Evolutionary conservation across 371 early-diverging fungal species (phyloP).

Genomic region (Mucor circinelloides): DNA sequence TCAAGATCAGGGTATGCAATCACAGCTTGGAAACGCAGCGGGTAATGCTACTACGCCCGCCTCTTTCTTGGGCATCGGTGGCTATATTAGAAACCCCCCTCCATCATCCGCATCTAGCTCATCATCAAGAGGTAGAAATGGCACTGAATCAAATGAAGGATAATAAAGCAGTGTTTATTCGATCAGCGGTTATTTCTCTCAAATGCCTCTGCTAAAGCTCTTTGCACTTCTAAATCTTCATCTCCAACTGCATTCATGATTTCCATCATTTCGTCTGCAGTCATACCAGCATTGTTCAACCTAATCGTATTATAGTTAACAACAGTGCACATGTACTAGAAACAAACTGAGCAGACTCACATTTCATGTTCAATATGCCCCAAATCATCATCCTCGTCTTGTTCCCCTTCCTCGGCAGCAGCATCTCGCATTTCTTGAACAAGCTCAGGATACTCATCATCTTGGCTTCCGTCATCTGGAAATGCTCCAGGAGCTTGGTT

Average conservation of each 20-base stretch:
- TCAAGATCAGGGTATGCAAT: conserved; percentile 20
- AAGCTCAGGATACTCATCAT: conserved; percentile 21
- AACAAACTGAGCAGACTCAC: not conserved
- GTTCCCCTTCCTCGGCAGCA: not conserved
- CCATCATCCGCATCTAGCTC: conserved; percentile 14
- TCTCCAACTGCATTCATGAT: conserved; percentile 26
- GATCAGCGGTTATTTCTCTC: conserved; percentile 16
- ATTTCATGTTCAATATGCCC: not conserved
- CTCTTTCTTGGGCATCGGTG: conserved; percentile 1
- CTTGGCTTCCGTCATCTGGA: conserved; percentile 30
- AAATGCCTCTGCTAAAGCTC: conserved; percentile 29
- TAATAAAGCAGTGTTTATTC: conserved; percentile 1
- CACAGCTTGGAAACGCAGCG: conserved; percentile 20
- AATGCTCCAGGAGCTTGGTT: conserved; percentile 48
- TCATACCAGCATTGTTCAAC: not conserved
- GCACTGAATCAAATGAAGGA: conserved; percentile 20
- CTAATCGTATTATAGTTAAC: not conserved
- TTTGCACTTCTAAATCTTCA: conserved; percentile 35
- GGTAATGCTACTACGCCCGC: conserved; percentile 5
- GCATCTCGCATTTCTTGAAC: not conserved
- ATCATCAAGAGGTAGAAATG: conserved; percentile 16
- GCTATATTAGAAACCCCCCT: conserved; percentile 7
- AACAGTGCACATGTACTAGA: not conserved
- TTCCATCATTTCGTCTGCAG: conserved; percentile 20
- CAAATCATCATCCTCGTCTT: not conserved